phyloP scores from a whole-genome alignment of 176 grass and related monocot species.

The Puccinellia tenuiflora region DNA sequence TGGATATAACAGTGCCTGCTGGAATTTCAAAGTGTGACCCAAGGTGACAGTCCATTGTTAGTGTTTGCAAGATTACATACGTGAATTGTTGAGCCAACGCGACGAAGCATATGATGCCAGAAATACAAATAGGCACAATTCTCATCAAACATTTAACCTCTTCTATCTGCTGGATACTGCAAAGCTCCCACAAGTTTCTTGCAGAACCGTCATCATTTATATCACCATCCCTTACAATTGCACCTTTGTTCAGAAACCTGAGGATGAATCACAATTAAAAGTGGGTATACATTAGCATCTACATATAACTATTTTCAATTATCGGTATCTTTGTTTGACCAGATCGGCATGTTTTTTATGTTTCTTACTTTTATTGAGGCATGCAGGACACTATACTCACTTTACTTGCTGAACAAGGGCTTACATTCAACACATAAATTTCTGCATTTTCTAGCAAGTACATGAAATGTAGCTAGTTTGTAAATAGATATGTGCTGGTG shows the following conservation, averaged over 20 bases:
- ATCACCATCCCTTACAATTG: slow-evolving; percentile 49
- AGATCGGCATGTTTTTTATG: neutral
- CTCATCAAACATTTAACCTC: slow-evolving; percentile 76
- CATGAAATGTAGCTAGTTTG: neutral
- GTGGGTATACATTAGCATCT: slow-evolving; percentile 1
- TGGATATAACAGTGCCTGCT: slow-evolving; percentile 42
- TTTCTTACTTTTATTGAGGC: slow-evolving; percentile 14
- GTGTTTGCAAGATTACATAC: slow-evolving; percentile 52
- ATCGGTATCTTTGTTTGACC: neutral
- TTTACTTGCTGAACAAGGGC: neutral
- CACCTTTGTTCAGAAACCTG: slow-evolving; percentile 74
- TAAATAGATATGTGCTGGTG: neutral
- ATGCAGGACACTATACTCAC: neutral
- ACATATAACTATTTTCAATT: neutral
- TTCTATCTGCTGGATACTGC: slow-evolving; percentile 75
- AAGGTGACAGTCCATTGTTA: slow-evolving; percentile 57
- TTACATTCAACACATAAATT: slow-evolving; percentile 5
- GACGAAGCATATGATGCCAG: slow-evolving; percentile 58
- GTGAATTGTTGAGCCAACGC: slow-evolving; percentile 61
- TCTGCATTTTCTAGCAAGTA: neutral
- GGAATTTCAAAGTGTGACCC: slow-evolving; percentile 59
- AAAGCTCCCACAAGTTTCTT: slow-evolving; percentile 54
- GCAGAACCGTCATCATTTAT: slow-evolving; percentile 40
- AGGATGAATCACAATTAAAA: slow-evolving; percentile 2
- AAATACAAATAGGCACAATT: slow-evolving; percentile 64